phyloP scores from a whole-genome alignment of 768 basidiomycete species.

The Punctularia strigosozonata region DNA sequence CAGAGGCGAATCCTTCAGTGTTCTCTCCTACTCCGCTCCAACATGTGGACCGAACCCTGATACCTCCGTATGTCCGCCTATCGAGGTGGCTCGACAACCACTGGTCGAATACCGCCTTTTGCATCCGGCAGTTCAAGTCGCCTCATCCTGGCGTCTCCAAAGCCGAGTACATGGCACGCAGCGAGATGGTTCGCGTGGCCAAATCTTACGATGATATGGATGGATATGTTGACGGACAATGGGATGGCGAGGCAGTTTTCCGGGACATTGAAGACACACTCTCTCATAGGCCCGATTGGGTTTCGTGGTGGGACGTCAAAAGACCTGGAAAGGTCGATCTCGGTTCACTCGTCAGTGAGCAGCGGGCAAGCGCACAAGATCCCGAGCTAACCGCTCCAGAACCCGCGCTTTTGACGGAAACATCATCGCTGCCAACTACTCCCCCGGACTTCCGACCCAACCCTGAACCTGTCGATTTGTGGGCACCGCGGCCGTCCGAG shows the following conservation, averaged over 20 bases:
- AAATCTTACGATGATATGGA: constrained; percentile 35
- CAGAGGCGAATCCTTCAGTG: constrained; percentile 85
- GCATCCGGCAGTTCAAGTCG: constrained; percentile 72
- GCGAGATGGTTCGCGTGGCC: constrained; percentile 40
- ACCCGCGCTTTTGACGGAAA: neutral
- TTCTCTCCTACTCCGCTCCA: constrained; percentile 60
- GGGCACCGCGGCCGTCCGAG: constrained; percentile 9
- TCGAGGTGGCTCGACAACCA: constrained; percentile 66
- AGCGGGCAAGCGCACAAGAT: too few relatives aligned
- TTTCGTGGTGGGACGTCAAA: neutral
- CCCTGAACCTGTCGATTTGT: constrained; percentile 8
- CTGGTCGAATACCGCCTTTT: constrained; percentile 83
- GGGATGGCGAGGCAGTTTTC: constrained; percentile 13
- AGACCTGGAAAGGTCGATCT: neutral
- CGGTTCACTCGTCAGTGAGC: neutral
- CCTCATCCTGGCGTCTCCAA: constrained; percentile 44
- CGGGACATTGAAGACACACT: constrained; percentile 6
- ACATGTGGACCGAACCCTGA: constrained; percentile 57
- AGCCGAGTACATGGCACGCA: constrained; percentile 42
- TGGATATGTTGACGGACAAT: constrained; percentile 5
- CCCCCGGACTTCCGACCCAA: constrained; percentile 6
- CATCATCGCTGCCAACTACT: constrained; percentile 1
- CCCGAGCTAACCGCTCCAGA: too few relatives aligned
- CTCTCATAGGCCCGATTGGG: constrained; percentile 1
- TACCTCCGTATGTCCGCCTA: constrained; percentile 70